Evolutionary conservation across 192 early-diverging fungal genomes (phyloP), one percentile per base, ranked within the genome.

Genomic region (Coemansia sp.): DNA sequence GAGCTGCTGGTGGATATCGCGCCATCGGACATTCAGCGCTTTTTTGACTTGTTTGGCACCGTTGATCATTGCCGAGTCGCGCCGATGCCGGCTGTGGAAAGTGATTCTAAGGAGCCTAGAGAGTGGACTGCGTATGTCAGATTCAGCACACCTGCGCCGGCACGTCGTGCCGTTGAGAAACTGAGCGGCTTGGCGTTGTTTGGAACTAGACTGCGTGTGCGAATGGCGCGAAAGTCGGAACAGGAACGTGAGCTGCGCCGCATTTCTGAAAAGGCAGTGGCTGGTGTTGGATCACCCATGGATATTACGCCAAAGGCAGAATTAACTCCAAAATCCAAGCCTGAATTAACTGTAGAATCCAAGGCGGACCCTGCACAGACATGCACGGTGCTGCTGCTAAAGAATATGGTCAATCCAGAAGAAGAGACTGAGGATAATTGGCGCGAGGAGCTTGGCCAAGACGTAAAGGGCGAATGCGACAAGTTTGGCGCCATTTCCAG

Each of bases 181-280:
- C 87, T 96, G 85, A 92, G 96, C 62, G 92, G 91, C 17, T 86
- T 90, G 67, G 90, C 89, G 59, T 68, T 98, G 50, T 83, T 86
- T 63, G 93, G 94, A 64, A 10, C 60, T 0, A 51, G 64, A 19
- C 37, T 79, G 59, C 76, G 71, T 8, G 64, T 79, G 55, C 66
- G 76, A 3, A 58, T 69, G 71, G 71, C 76, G 4, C 51, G 69
- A 14, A 60, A 25, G 49, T 52, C 71, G 0, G 76, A 79, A 52
- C 59, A 64, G 8, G 71, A 79, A 29, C 56, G 61, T 29, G 75
- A 78, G 51, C 19, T 50, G 26, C 57, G 45, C 14, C 69, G 62
- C 10, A 52, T 66, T 45, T 50, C 61, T 4, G 62, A 45, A 21
- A 16, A 64, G 6, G 45, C 43, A 35, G 35, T 52, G 25, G 12